A percentile compares a stretch with the other conserved stretches of the same genome.
These are phyloP conservation scores for Eucalyptus decipiens DNA, from an alignment of 345 rosid genomes.

Conservation along the genomic window DNA sequence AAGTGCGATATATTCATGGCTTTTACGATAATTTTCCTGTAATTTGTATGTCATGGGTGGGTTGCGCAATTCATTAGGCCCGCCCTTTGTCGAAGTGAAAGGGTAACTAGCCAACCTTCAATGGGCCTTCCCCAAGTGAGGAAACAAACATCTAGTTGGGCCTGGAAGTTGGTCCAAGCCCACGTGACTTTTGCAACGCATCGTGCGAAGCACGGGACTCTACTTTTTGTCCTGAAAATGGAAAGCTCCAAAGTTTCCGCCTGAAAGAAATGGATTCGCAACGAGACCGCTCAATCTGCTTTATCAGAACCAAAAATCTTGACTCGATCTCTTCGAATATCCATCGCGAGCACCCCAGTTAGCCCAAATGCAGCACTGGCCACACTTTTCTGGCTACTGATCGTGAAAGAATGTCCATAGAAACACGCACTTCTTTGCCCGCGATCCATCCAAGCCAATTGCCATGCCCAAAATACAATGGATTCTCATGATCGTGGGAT, in stretches of 20 bases:
- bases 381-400: not conserved
- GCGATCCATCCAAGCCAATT: not conserved
- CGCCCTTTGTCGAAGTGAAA: not conserved
- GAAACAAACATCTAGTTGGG: not conserved
- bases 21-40: too few species aligned
- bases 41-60: not conserved
- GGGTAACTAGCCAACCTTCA: not conserved
- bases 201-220: not conserved
- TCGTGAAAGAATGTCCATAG: not conserved
- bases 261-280: not conserved
- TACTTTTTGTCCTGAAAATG: not conserved
- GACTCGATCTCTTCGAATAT: not conserved
- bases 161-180: not conserved
- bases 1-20: accelerated
- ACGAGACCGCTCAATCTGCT: not conserved
- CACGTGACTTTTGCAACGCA: not conserved
- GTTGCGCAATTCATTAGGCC: not conserved
- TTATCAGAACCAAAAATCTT: not conserved
- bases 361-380: not conserved
- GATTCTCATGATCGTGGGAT: not conserved
- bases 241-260: not conserved
- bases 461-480: not conserved
- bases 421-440: not conserved
- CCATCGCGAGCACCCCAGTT: not conserved
- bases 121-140: not conserved